Conservation (phyloP, 2,329 filamentous ascomycete genomes). For the Achaetomium macrosporum region DNA sequence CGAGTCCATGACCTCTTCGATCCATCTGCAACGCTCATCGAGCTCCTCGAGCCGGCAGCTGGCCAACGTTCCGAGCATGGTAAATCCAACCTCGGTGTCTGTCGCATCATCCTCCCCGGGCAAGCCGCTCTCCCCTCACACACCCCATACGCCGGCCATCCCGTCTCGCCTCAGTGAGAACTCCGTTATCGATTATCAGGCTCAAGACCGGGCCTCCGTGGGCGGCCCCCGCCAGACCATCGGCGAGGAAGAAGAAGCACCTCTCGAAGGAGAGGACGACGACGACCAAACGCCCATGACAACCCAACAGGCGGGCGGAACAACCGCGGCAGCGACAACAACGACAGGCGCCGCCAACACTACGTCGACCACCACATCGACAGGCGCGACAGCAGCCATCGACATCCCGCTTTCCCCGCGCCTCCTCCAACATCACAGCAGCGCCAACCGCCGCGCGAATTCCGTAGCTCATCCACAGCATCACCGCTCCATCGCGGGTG, state of each 20-base stretch:
- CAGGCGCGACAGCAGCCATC: slow-evolving; percentile 60
- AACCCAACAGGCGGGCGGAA: slow-evolving; percentile 10
- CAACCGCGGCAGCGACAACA: slow-evolving; percentile 25
- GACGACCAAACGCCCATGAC: slow-evolving; percentile 31
- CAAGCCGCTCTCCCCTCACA: slow-evolving; percentile 84
- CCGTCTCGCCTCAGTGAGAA: slow-evolving; percentile 91
- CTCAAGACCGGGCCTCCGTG: slow-evolving; percentile 27
- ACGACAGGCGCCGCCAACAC: slow-evolving; percentile 26
- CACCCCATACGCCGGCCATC: slow-evolving; percentile 87
- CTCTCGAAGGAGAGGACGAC: slow-evolving; percentile 29
- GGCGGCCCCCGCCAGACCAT: slow-evolving; percentile 25
- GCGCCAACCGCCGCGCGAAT: slow-evolving; percentile 56
- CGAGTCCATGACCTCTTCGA: slow-evolving; percentile 88
- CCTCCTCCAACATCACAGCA: slow-evolving; percentile 42
- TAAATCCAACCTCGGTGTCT: slow-evolving; percentile 70
- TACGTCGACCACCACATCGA: slow-evolving; percentile 28
- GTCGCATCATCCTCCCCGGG: slow-evolving; percentile 75
- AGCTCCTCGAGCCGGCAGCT: slow-evolving; percentile 62
- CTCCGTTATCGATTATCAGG: slow-evolving; percentile 66
- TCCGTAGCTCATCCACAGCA: slow-evolving; percentile 53
- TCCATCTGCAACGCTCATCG: slow-evolving; percentile 76
- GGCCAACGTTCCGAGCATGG: slow-evolving; percentile 57
- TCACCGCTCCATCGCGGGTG: slow-evolving; percentile 50
- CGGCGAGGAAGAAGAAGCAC: slow-evolving; percentile 24
- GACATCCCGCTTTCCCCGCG: slow-evolving; percentile 69